Conservation (phyloP, 805 yeast species). For the Suhomyces prunicola region DNA sequence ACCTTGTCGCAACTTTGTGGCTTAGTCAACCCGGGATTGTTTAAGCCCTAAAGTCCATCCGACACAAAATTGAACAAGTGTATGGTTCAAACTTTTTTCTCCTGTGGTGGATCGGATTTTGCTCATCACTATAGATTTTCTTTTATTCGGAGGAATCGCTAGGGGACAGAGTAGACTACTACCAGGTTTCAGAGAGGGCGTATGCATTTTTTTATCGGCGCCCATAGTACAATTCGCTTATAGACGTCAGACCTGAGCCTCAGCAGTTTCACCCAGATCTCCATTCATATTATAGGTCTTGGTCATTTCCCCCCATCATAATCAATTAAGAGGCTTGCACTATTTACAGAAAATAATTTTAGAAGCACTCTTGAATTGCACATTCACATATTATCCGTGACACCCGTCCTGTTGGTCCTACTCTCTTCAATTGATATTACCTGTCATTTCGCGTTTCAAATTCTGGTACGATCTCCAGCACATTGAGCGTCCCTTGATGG, state of each 20-base stretch:
- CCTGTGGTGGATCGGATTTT: slow-evolving; percentile 1
- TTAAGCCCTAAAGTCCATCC: not conserved
- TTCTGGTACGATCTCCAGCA: not conserved
- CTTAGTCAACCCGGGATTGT: not conserved
- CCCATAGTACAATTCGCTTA: not conserved
- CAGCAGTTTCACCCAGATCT: not conserved
- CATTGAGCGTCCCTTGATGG: not conserved
- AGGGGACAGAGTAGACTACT: not conserved
- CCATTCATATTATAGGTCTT: not conserved
- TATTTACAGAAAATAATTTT: not conserved
- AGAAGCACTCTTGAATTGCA: not conserved
- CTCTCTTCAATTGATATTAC: not conserved
- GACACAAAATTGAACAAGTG: not conserved
- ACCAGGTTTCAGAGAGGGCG: not conserved
- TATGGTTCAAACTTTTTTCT: slow-evolving; percentile 1
- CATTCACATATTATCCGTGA: not conserved
- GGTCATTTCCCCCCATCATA: not conserved
- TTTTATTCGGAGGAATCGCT: not conserved
- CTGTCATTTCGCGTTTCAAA: not conserved
- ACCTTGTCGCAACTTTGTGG: not conserved
- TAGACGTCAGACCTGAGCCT: not conserved
- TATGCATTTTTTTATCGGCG: not conserved
- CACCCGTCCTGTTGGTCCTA: not conserved
- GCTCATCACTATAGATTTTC: slow-evolving; percentile 4
- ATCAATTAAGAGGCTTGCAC: not conserved